A percentile compares a stretch with the other conserved stretches of the same genome.
These are phyloP conservation scores for Aspergillus saccharolyticus DNA, from an alignment of 495 filamentous ascomycete genomes.

Conservation along the genomic window DNA sequence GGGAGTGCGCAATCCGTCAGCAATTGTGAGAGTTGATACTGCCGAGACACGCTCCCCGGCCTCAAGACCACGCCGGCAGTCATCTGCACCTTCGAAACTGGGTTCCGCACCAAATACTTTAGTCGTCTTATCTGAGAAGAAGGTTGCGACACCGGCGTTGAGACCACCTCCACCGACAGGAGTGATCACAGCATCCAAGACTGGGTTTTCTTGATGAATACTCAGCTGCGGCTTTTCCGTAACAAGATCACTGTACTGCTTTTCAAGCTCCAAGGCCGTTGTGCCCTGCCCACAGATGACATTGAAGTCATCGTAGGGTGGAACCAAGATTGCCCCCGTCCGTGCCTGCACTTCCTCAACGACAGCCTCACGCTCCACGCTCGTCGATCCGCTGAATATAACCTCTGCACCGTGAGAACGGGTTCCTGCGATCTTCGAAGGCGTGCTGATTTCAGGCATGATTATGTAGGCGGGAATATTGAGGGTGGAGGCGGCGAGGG, in stretches of 20 bases:
- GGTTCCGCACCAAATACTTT: slow-evolving; percentile 91
- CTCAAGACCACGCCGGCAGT: slow-evolving; percentile 64
- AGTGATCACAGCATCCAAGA: slow-evolving; percentile 74
- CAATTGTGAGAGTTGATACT: slow-evolving; percentile 77
- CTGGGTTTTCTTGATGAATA: slow-evolving; percentile 13
- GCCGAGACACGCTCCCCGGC: slow-evolving; percentile 53
- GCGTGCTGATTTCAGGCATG: slow-evolving; percentile 80
- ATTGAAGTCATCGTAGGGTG: slow-evolving; percentile 87
- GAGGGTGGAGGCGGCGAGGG: slow-evolving; percentile 70
- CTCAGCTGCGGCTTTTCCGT: slow-evolving; percentile 18
- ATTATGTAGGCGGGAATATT: slow-evolving; percentile 72
- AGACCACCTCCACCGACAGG: slow-evolving; percentile 88
- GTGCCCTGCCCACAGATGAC: slow-evolving; percentile 93
- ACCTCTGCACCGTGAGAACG: slow-evolving; percentile 69
- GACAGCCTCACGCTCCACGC: slow-evolving; percentile 73
- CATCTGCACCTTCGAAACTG: slow-evolving; percentile 76
- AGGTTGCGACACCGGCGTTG: slow-evolving; percentile 75
- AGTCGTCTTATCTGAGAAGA: slow-evolving; percentile 60
- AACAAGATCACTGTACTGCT: slow-evolving; percentile 57
- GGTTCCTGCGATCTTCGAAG: slow-evolving; percentile 83
- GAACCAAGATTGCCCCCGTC: slow-evolving; percentile 73
- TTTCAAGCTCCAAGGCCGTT: slow-evolving; percentile 72
- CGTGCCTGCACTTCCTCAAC: slow-evolving; percentile 57
- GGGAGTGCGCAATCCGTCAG: slow-evolving; percentile 84
- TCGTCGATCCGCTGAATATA: slow-evolving; percentile 76